phyloP scores from a whole-genome alignment of 2,329 filamentous ascomycete genomes.

The Domatiomyces catenatus region DNA sequence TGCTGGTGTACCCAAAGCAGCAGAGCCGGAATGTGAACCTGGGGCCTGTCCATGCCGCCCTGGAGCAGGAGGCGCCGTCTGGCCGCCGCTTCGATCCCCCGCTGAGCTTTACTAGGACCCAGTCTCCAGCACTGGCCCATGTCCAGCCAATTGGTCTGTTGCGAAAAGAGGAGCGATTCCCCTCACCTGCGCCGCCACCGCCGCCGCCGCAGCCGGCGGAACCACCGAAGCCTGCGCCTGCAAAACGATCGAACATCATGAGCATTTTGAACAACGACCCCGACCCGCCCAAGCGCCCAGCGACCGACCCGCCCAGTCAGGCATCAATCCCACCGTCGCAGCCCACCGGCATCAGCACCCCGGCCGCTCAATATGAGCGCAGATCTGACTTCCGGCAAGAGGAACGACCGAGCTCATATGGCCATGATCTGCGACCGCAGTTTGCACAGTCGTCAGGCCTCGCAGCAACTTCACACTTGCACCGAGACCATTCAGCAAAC shows the following conservation, averaged over 20 bases:
- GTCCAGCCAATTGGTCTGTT: constrained; percentile 6
- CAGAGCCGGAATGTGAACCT: constrained; percentile 11
- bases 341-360: neutral
- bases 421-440: constrained; percentile 3
- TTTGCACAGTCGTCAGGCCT: constrained; percentile 1
- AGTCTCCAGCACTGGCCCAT: constrained; percentile 5
- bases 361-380: constrained; percentile 5
- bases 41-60: constrained; percentile 2
- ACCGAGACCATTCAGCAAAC: constrained; percentile 2
- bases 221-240: constrained; percentile 22
- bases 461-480: constrained; percentile 5
- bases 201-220: constrained; percentile 7
- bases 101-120: constrained; percentile 4
- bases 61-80: constrained; percentile 9
- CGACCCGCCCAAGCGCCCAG: constrained; percentile 30
- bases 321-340: constrained; percentile 13
- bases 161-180: neutral
- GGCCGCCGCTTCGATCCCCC: constrained; percentile 7
- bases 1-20: constrained; percentile 6
- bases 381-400: constrained; percentile 3
- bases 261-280: constrained; percentile 35
- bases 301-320: constrained; percentile 22
- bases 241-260: constrained; percentile 36
- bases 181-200: constrained; percentile 5
- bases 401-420: constrained; percentile 5